A percentile compares a stretch with the other conserved stretches of the same genome.
These are phyloP conservation scores for Monosporozyma aquatica DNA, from an alignment of 805 yeast species.

Conservation along the genomic window DNA sequence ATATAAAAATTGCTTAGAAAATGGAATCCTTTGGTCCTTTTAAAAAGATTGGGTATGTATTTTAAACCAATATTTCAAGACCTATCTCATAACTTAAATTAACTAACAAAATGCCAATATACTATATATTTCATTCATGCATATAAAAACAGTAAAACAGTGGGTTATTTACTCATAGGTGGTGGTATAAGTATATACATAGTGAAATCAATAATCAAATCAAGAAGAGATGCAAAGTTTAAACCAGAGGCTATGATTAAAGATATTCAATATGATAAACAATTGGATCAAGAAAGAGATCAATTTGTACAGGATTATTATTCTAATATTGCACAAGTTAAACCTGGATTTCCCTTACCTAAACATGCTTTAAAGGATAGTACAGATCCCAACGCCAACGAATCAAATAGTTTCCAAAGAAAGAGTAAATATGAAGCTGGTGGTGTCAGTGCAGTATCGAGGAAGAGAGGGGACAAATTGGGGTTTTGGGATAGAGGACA, in stretches of 20 bases:
- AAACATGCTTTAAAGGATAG: constrained; percentile 5
- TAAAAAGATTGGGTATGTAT: constrained; percentile 26
- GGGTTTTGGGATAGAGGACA: constrained; percentile 24
- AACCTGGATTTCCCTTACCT: constrained; percentile 49
- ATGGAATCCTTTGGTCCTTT: constrained; percentile 9
- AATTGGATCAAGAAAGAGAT: not conserved
- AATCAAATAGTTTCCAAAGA: constrained; percentile 33
- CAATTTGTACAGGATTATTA: constrained; percentile 19
- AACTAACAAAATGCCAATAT: not conserved
- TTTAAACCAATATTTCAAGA: not conserved
- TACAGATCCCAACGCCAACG: constrained; percentile 10
- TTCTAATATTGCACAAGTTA: constrained; percentile 32
- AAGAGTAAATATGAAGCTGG: constrained; percentile 63
- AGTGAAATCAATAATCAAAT: constrained; percentile 26
- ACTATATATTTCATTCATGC: not conserved
- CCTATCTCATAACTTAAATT: not conserved
- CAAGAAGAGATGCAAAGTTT: constrained; percentile 31
- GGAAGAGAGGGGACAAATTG: constrained; percentile 46
- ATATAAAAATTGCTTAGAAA: not conserved
- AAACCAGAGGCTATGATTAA: constrained; percentile 25
- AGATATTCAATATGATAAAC: constrained; percentile 6
- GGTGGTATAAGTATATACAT: constrained; percentile 23
- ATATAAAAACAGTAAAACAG: constrained; percentile 16
- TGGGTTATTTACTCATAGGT: constrained; percentile 18
- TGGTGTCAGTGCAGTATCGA: constrained; percentile 49